Evolutionary conservation across 768 basidiomycete genomes (phyloP).

Genomic region (Hygrocybe coccinea): DNA sequence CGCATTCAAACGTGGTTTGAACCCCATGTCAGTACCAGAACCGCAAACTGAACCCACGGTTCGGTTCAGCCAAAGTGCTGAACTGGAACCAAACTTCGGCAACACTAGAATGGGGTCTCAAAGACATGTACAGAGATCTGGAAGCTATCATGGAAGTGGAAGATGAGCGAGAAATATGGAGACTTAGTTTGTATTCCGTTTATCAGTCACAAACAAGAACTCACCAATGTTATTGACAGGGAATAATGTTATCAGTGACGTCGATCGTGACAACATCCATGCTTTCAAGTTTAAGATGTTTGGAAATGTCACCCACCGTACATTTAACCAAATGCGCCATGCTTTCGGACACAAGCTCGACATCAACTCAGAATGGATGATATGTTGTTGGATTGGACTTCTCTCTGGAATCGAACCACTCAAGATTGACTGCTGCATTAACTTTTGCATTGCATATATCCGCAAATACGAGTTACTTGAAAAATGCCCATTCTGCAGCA

Average conservation of each 20-base stretch:
- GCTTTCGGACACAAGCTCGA: conserved; percentile 21
- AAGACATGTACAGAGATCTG: conserved; percentile 5
- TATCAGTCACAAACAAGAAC: not conserved
- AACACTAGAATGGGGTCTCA: too few species aligned
- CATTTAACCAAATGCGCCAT: conserved; percentile 24
- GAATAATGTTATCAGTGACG: conserved; percentile 14
- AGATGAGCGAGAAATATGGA: conserved; percentile 1
- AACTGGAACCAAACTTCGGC: too few species aligned
- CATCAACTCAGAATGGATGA: too few species aligned
- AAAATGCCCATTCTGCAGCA: conserved; percentile 17
- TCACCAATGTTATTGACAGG: conserved; percentile 5
- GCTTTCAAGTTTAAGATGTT: conserved; percentile 22
- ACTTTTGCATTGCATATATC: too few species aligned
- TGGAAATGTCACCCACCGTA: conserved; percentile 20
- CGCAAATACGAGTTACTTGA: conserved; percentile 9
- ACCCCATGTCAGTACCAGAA: too few species aligned
- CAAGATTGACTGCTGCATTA: conserved; percentile 31
- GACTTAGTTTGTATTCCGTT: not conserved
- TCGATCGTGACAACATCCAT: conserved; percentile 26
- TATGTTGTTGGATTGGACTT: conserved; percentile 17
- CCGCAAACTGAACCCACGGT: too few species aligned
- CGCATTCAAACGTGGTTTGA: too few species aligned
- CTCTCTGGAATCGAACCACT: conserved; percentile 22
- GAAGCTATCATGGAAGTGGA: conserved; percentile 4
- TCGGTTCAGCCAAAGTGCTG: too few species aligned